Evolutionary conservation across 2,329 filamentous ascomycete species (phyloP).

Genomic region (Diaporthe amygdali): DNA sequence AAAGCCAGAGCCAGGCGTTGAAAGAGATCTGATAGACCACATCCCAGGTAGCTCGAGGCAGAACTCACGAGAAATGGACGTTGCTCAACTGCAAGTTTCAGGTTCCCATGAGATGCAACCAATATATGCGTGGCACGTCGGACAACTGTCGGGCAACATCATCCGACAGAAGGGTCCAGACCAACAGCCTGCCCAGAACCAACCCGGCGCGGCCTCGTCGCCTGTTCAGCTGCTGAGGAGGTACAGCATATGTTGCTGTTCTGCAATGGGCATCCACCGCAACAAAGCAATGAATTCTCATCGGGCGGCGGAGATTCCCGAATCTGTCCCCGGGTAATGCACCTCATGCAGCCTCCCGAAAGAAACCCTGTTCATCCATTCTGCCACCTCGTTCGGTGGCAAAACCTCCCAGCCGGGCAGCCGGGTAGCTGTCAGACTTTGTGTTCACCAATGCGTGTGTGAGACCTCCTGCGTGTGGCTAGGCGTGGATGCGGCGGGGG

Average conservation of each 20-base stretch:
- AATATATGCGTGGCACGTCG: neutral
- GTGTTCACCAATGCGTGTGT: neutral
- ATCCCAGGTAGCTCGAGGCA: neutral
- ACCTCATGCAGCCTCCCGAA: neutral
- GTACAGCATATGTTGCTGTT: neutral
- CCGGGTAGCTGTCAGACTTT: neutral
- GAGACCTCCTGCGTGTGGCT: neutral
- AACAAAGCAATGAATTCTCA: neutral
- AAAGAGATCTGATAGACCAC: neutral
- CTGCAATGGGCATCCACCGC: constrained; percentile 1
- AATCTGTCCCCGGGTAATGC: neutral
- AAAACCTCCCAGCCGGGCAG: neutral
- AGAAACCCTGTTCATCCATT: neutral
- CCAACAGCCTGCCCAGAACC: neutral
- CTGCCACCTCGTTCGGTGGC: neutral
- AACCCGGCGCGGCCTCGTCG: neutral
- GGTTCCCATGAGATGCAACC: neutral
- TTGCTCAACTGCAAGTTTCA: neutral
- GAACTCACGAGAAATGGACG: neutral
- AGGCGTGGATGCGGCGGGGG: neutral
- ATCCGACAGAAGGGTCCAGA: neutral
- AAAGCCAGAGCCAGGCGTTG: neutral
- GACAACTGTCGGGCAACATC: neutral
- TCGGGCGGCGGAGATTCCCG: constrained; percentile 8
- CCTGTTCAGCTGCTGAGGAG: neutral